A percentile compares a stretch with the other conserved stretches of the same genome.
Conservation (phyloP, 768 basidiomycete genomes). For the Atractiella rhizophila region DNA sequence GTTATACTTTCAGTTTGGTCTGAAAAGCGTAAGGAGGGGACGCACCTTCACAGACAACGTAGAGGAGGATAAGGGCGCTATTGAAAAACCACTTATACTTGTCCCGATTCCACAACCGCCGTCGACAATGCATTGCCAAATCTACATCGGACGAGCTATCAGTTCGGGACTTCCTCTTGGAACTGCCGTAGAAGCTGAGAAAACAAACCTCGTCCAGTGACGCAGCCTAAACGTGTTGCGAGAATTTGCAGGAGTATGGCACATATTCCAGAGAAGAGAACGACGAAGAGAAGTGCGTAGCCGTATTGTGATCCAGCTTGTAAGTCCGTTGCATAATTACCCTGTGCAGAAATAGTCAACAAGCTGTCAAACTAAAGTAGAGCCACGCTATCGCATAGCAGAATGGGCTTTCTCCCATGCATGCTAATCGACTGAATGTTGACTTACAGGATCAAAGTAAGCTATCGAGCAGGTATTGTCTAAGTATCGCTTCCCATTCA, state of each 20-base stretch:
- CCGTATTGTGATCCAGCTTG: constrained; percentile 34
- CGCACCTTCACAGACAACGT: constrained; percentile 23
- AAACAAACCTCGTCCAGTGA: constrained; percentile 12
- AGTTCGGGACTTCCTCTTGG: neutral
- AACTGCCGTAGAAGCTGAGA: too few species aligned
- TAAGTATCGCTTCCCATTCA: too few species aligned
- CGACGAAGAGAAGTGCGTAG: constrained; percentile 60
- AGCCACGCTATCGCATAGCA: too few species aligned
- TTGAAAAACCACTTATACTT: constrained; percentile 33
- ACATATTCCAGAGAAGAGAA: constrained; percentile 55
- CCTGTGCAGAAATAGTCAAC: constrained; percentile 2
- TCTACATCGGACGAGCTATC: constrained; percentile 20
- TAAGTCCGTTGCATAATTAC: constrained; percentile 12
- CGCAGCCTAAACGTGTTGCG: constrained; percentile 45
- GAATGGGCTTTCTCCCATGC: too few species aligned
- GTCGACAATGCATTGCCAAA: constrained; percentile 38
- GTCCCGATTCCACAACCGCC: constrained; percentile 39
- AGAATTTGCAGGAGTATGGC: constrained; percentile 65
- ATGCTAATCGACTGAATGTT: neutral
- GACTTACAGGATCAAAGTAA: constrained; percentile 7
- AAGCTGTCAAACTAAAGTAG: neutral
- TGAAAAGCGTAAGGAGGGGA: constrained; percentile 4
- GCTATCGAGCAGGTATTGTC: constrained; percentile 1
- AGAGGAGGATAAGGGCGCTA: constrained; percentile 44
- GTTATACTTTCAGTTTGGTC: constrained; percentile 17